Evolutionary conservation across 1,284 basidiomycete genomes (phyloP), one percentile per base, ranked within the genome.

Genomic region (Cerioporus squamosus): DNA sequence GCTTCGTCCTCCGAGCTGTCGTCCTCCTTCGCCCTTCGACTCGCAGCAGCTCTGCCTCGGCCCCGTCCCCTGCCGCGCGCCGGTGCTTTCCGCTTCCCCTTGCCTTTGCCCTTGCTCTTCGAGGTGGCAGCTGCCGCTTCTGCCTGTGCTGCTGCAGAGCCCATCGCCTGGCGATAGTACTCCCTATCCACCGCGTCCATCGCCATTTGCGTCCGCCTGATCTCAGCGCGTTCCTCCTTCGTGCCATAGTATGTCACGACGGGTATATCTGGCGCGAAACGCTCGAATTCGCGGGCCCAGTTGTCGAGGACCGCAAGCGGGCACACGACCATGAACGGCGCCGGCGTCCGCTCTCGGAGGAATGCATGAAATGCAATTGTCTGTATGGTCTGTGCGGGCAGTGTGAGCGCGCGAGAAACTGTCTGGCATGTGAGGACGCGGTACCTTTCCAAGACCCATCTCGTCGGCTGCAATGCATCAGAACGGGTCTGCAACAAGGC

Each of bases 251-350:
- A 98, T 80, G 95, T 87, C 62, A 94, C 83, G 0, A 93, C 88
- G 2, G 92, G 90, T 33, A 96, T 92, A 38, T 78, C 72, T 9
- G 92, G 94, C 6, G 91, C 87, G 72, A 96, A 97, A 65, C 90
- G 90, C 44, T 79, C 76, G 71, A 95, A 98, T 72, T 98, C 96
- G 51, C 88, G 85, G 0, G 85, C 76, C 96, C 96, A 98, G 68
- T 98, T 98, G 68, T 95, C 88, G 38, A 97, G 77, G 6, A 97
- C 95, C 45, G 93, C 95, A 2, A 97, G 82, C 0, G 96, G 95
- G 64, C 94, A 96, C 14, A 97, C 94, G 59, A 98, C 77, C 44
- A 98, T 83, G 72, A 96, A 95, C 0, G 95, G 95, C 5, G 84
- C 87, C 43, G 89, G 85, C 0, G 85, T 83, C 53, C 89, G 83